These are phyloP conservation scores for Metschnikowia similis DNA, from an alignment of 805 yeast species.

Conservation along the genomic window DNA sequence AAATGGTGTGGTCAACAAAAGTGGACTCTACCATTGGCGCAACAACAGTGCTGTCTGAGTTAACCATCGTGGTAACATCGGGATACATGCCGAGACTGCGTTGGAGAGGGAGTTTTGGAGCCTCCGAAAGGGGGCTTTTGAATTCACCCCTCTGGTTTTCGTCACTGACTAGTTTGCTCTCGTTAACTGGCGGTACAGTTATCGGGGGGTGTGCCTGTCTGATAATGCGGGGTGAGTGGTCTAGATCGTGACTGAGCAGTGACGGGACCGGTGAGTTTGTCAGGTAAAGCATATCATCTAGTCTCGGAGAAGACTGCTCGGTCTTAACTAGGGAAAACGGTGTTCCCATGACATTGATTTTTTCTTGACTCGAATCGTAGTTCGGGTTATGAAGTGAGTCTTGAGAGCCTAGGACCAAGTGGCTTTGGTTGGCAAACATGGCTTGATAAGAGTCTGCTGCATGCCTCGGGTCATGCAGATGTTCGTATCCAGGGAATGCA, in stretches of 20 bases:
- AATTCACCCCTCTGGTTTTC: neutral
- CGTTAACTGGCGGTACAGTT: neutral
- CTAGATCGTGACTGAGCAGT: conserved; percentile 1
- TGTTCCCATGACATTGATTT: neutral
- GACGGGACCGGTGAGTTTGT: neutral
- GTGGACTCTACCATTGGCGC: conserved; percentile 35
- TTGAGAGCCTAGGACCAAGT: conserved; percentile 1
- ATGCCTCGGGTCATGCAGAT: neutral
- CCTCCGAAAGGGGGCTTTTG: neutral
- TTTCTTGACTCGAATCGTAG: neutral
- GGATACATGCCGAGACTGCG: conserved; percentile 22
- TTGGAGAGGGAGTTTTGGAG: neutral
- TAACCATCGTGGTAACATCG: conserved; percentile 37
- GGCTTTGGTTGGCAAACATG: neutral
- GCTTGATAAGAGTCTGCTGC: neutral
- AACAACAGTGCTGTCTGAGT: conserved; percentile 28
- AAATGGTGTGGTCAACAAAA: conserved; percentile 38
- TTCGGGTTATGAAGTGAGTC: neutral
- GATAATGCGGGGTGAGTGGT: neutral
- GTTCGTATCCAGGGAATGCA: neutral
- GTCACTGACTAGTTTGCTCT: neutral
- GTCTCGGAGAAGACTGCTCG: neutral
- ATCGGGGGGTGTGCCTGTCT: neutral
- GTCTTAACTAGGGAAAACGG: neutral
- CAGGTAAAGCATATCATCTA: conserved; percentile 1